Percentiles rank a stretch among this genome's conserved stretches.
Conservation (phyloP, 2,329 filamentous ascomycete genomes). For the Aschersonia sp. region DNA sequence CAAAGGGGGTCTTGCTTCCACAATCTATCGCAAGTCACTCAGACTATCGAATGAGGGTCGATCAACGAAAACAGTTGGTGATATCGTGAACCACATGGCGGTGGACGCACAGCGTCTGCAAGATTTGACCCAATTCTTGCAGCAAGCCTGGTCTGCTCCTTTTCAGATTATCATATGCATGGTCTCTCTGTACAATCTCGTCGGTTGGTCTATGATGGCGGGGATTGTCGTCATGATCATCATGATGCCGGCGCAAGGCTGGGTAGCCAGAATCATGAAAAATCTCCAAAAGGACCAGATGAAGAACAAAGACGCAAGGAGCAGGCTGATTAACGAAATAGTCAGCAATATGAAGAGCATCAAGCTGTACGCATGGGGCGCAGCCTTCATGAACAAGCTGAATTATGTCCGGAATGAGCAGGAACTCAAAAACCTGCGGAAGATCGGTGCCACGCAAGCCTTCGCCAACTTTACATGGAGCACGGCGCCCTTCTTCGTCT, state of each 20-base stretch:
- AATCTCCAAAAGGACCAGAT: constrained; percentile 90
- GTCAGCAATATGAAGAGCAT: constrained; percentile 99
- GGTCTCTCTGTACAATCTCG: constrained; percentile 87
- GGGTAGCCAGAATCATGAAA: constrained; percentile 89
- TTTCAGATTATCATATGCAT: constrained; percentile 96
- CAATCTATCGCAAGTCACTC: constrained; percentile 87
- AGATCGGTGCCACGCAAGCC: constrained; percentile 87
- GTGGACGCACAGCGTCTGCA: constrained; percentile 92
- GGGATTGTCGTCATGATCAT: constrained; percentile 90
- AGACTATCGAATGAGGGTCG: constrained; percentile 87
- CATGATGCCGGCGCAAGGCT: constrained; percentile 92
- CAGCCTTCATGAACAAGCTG: constrained; percentile 93
- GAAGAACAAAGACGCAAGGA: constrained; percentile 96
- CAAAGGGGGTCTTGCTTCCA: constrained; percentile 75
- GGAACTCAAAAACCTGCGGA: constrained; percentile 87
- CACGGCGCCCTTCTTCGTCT: constrained; percentile 92
- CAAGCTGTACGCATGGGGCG: constrained; percentile 96
- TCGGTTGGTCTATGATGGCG: constrained; percentile 89
- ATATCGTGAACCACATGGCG: constrained; percentile 99
- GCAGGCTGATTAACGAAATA: constrained; percentile 90
- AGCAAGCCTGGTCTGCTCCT: constrained; percentile 91
- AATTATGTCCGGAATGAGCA: constrained; percentile 93
- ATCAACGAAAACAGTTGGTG: constrained; percentile 77
- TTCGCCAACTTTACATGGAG: constrained; percentile 98
- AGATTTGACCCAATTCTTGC: constrained; percentile 87